Evolutionary conservation across 202 grass and related monocot species (phyloP).

Genomic region (Schoenoplectus tabernaemontani): DNA sequence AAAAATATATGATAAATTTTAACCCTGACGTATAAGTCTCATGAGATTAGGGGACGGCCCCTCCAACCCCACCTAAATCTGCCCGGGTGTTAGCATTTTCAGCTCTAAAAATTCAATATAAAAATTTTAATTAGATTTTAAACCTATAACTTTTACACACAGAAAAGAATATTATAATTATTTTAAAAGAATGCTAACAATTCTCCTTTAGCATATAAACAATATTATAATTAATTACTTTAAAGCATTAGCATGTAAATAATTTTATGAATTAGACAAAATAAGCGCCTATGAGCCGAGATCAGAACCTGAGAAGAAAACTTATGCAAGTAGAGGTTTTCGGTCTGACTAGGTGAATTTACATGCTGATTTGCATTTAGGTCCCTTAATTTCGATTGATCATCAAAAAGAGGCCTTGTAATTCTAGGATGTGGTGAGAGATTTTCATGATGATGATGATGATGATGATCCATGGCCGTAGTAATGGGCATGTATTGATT

Average conservation of each 20-base stretch:
- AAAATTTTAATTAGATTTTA: neutral
- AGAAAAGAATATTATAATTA: neutral
- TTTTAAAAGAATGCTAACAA: too few species aligned
- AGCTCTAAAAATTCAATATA: neutral
- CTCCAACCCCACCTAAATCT: too few species aligned
- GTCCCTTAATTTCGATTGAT: neutral
- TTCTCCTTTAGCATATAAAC: too few species aligned
- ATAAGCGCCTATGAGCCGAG: neutral
- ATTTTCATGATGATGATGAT: neutral
- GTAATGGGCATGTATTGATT: slow-evolving; percentile 59
- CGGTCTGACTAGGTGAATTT: slow-evolving; percentile 42
- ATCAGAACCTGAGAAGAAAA: slow-evolving; percentile 26
- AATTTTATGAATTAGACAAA: neutral
- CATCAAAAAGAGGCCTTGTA: slow-evolving; percentile 1
- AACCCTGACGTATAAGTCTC: too few species aligned
- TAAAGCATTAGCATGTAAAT: too few species aligned
- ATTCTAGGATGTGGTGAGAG: neutral
- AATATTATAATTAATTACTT: too few species aligned
- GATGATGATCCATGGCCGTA: slow-evolving; percentile 27
- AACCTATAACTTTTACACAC: neutral
- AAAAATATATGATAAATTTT: too few species aligned
- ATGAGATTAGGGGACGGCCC: too few species aligned
- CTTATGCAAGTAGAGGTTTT: slow-evolving; percentile 41
- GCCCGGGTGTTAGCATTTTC: neutral
- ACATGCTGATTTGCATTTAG: slow-evolving; percentile 20